These are phyloP conservation scores for Colletotrichum godetiae DNA, from an alignment of 2,329 filamentous ascomycete species.

Conservation along the genomic window DNA sequence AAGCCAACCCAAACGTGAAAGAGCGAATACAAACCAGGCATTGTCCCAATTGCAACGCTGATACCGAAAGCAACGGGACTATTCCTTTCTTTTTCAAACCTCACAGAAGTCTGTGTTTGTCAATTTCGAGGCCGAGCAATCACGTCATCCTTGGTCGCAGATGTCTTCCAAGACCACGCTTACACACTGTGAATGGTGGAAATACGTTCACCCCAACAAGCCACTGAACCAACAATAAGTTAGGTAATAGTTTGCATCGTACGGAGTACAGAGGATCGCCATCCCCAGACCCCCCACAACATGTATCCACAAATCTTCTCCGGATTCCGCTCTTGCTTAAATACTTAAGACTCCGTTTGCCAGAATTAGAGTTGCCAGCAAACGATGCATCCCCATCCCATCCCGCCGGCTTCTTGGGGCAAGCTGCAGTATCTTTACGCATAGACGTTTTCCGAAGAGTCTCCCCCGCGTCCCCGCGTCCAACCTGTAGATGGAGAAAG, in stretches of 20 bases:
- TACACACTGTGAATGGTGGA: conserved; percentile 20
- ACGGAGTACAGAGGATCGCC: not conserved
- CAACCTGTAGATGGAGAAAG: conserved; percentile 10
- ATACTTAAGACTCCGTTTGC: conserved; percentile 9
- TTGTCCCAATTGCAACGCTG: not conserved
- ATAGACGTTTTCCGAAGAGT: not conserved
- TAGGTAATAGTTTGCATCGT: conserved; percentile 20
- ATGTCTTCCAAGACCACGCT: not conserved
- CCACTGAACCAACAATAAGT: conserved; percentile 16
- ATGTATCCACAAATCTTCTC: not conserved
- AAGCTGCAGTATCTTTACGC: not conserved
- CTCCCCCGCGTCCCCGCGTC: not conserved
- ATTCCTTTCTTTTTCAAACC: not conserved
- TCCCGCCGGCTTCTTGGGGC: not conserved
- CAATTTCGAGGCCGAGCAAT: not conserved
- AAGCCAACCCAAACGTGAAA: not conserved
- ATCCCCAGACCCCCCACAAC: conserved; percentile 13
- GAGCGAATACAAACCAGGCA: not conserved
- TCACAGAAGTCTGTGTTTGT: not conserved
- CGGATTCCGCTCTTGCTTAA: not conserved
- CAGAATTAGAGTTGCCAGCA: not conserved
- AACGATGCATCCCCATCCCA: not conserved
- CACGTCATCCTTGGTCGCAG: not conserved
- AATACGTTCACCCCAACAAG: conserved; percentile 21
- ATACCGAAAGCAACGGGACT: not conserved